Percentiles rank a stretch among this genome's conserved stretches.
Conservation (phyloP, 2,329 filamentous ascomycete genomes). For the Pseudonectria buxi region DNA sequence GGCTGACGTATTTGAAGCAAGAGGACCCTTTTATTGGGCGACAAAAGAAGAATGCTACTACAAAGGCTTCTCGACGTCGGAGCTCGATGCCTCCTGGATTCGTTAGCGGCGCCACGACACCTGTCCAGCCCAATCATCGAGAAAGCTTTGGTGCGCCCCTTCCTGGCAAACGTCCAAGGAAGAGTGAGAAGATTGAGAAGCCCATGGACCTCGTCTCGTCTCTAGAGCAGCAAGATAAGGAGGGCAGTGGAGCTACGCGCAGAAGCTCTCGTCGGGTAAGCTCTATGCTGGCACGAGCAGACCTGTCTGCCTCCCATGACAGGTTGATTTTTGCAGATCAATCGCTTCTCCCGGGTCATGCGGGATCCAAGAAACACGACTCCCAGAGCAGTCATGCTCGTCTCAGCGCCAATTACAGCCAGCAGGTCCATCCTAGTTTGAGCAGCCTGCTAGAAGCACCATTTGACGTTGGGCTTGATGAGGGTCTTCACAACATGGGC, state of each 20-base stretch:
- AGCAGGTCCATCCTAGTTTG: constrained; percentile 43
- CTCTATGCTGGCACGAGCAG: constrained; percentile 80
- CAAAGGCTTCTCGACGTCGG: constrained; percentile 45
- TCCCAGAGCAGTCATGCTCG: constrained; percentile 52
- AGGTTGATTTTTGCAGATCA: constrained; percentile 71
- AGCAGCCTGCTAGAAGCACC: constrained; percentile 62
- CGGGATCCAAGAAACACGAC: constrained; percentile 56
- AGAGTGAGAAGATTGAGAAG: constrained; percentile 45
- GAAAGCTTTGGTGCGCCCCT: constrained; percentile 67
- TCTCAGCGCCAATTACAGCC: constrained; percentile 35
- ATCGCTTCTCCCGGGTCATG: constrained; percentile 33
- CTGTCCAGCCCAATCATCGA: constrained; percentile 60
- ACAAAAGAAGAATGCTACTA: constrained; percentile 38
- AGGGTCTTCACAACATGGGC: constrained; percentile 66
- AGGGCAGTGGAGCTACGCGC: constrained; percentile 44
- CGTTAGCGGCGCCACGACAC: constrained; percentile 69
- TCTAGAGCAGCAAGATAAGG: constrained; percentile 60
- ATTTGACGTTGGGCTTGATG: constrained; percentile 63
- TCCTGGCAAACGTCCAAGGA: constrained; percentile 46
- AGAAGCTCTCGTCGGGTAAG: constrained; percentile 74
- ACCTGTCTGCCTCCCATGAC: constrained; percentile 80
- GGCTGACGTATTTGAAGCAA: constrained; percentile 66
- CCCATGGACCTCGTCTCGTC: constrained; percentile 59
- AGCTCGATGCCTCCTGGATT: constrained; percentile 62
- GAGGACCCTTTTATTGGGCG: constrained; percentile 49